Evolutionary conservation across 2,329 filamentous ascomycete species (phyloP), one percentile per base, ranked within the genome.

Genomic region (Blastomyces parvus): DNA sequence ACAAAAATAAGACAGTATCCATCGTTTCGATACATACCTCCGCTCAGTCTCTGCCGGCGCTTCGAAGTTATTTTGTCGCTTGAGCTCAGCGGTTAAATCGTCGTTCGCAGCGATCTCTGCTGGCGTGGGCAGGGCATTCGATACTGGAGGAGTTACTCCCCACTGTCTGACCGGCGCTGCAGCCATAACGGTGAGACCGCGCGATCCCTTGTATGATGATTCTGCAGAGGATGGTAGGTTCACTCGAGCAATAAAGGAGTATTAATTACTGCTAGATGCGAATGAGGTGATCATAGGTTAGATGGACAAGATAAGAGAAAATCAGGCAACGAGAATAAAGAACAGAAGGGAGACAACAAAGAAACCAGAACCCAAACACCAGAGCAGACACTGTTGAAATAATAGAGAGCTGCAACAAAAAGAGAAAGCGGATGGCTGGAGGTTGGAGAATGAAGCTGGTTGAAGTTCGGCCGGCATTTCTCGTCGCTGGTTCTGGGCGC

Each of bases 21-120:
- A 25, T 27, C 17, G 14, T 50, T 40, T 40, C 6, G 11, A 14
- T 22, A 40, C 76, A 65, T 77, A 90, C 90, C 92, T 88, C 74
- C 89, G 91, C 66, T 90, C 84, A 2, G 90, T 96, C 73, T 95
- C 94, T 53, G 89, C 83, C 17, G 86, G 83, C 61, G 85, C 86
- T 77, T 97, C 94, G 70, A 96, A 99, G 61, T 94, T 96, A 77
- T 95, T 93, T 77, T 97, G 90, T 50, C 82, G 82, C 74, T 91
- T 91, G 65, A 99, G 80, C 77, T 97, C 92, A 63, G 89, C 86
- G 63, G 96, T 84, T 55, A 99, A 83, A 63, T 87, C 82, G 68
- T 91, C 87, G 70, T 90, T 95, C 60, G 88, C 84, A 67, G 87
- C 83, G 63, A 88, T 84, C 74, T 99, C 93, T 46, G 83, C 79